phyloP scores from a whole-genome alignment of 2,329 filamentous ascomycete genomes.

The Aspergillus sp. region DNA sequence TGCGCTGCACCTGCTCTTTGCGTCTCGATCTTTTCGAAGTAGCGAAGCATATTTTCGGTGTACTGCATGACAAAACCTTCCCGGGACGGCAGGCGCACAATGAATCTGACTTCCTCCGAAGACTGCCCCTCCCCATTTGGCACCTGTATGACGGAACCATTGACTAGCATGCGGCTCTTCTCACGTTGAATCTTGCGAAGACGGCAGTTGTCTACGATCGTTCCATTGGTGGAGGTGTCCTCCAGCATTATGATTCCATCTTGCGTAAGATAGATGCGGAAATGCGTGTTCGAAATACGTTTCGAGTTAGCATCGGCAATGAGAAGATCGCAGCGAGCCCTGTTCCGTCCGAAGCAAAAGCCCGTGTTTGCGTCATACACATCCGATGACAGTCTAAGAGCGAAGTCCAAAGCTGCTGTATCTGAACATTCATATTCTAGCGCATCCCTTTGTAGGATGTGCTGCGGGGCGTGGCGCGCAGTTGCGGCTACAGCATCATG shows the following conservation, averaged over 20 bases:
- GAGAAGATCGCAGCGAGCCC: slow-evolving; percentile 69
- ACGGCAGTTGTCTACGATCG: slow-evolving; percentile 73
- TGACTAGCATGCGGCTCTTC: slow-evolving; percentile 66
- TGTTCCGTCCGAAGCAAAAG: slow-evolving; percentile 84
- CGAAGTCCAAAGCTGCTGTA: slow-evolving; percentile 61
- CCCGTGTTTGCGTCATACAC: slow-evolving; percentile 70
- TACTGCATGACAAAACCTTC: slow-evolving; percentile 70
- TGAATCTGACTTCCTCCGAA: slow-evolving; percentile 70
- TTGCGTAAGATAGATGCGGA: slow-evolving; percentile 88
- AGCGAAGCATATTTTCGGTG: slow-evolving; percentile 66
- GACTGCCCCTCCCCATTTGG: slow-evolving; percentile 50
- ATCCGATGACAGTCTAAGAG: slow-evolving; percentile 73
- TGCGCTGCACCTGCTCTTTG: slow-evolving; percentile 25
- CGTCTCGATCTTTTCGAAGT: slow-evolving; percentile 52
- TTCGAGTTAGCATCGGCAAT: slow-evolving; percentile 68
- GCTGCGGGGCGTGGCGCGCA: slow-evolving; percentile 54
- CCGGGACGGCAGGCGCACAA: slow-evolving; percentile 79
- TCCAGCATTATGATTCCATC: slow-evolving; percentile 86
- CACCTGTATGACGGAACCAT: slow-evolving; percentile 73
- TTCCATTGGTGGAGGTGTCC: slow-evolving; percentile 95
- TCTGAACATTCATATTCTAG: slow-evolving; percentile 44
- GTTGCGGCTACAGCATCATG: slow-evolving; percentile 67
- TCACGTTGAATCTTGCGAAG: slow-evolving; percentile 57
- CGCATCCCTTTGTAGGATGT: slow-evolving; percentile 59
- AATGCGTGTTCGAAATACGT: slow-evolving; percentile 91